These are phyloP conservation scores for Galerina marginata DNA, from an alignment of 768 basidiomycete species.

Conservation along the genomic window DNA sequence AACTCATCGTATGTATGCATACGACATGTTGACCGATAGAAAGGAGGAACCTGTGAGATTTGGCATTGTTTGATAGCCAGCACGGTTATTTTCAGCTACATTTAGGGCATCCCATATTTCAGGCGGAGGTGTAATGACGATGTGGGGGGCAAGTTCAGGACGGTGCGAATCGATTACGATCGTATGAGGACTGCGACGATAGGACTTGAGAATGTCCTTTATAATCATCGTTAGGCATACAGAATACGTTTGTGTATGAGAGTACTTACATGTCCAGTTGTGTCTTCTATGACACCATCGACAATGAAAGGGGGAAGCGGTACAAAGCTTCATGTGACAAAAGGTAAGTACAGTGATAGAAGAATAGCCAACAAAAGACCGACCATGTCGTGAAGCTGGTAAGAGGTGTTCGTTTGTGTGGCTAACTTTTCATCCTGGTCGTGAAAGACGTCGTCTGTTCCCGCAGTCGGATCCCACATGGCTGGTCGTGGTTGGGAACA, in stretches of 20 bases:
- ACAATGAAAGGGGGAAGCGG: constrained; percentile 18
- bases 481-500: background rate
- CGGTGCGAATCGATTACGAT: constrained; percentile 50
- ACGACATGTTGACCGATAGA: constrained; percentile 24
- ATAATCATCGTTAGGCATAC: background rate
- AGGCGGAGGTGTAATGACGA: constrained; percentile 52
- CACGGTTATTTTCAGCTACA: constrained; percentile 40
- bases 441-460: background rate
- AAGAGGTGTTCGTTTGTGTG: constrained; percentile 1
- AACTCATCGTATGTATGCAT: constrained; percentile 25
- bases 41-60: constrained; percentile 42
- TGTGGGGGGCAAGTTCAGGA: constrained; percentile 50
- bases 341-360: background rate
- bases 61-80: constrained; percentile 38
- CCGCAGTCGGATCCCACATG: constrained; percentile 1
- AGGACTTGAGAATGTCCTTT: constrained; percentile 33
- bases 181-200: constrained; percentile 34
- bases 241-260: background rate
- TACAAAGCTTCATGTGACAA: constrained; percentile 20
- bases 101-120: constrained; percentile 41
- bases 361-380: constrained; percentile 1
- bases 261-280: constrained; percentile 9
- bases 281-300: background rate
- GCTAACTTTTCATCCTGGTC: background rate
- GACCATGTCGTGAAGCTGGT: constrained; percentile 24